Evolutionary conservation across 2,329 filamentous ascomycete genomes (phyloP).

Genomic region (Neofusicoccum sp.): DNA sequence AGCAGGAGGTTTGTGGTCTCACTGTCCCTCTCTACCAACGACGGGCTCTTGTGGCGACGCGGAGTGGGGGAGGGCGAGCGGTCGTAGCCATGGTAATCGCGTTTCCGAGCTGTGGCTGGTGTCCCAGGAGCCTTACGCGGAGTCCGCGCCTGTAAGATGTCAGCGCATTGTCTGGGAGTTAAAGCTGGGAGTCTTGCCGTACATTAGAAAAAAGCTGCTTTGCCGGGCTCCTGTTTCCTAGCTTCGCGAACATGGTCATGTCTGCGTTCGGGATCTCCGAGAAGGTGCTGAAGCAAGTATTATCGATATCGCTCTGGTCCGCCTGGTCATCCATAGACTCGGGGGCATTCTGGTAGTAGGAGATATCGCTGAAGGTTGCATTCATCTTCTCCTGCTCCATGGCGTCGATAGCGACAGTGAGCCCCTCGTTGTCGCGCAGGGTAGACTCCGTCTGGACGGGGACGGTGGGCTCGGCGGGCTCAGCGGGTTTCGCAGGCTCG

Average conservation of each 20-base stretch:
- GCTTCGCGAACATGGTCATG: constrained; percentile 76
- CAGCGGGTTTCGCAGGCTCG: constrained; percentile 21
- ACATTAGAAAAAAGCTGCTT: constrained; percentile 31
- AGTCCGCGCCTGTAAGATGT: constrained; percentile 19
- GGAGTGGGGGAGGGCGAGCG: constrained; percentile 54
- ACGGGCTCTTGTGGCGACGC: constrained; percentile 46
- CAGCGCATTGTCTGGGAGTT: neutral
- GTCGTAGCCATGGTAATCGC: constrained; percentile 35
- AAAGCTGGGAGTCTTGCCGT: neutral
- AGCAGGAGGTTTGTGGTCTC: constrained; percentile 76
- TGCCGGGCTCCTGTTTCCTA: constrained; percentile 56
- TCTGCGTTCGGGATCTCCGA: constrained; percentile 76
- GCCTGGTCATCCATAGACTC: constrained; percentile 25
- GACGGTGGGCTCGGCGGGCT: constrained; percentile 18
- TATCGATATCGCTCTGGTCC: constrained; percentile 49
- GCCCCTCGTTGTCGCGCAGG: constrained; percentile 39
- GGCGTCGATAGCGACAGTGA: constrained; percentile 36
- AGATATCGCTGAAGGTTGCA: constrained; percentile 25
- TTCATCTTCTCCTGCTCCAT: constrained; percentile 29
- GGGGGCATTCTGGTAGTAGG: constrained; percentile 22
- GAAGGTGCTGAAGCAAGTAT: constrained; percentile 80
- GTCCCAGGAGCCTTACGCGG: constrained; percentile 32
- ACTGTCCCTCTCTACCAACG: constrained; percentile 35
- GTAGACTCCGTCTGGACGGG: constrained; percentile 18
- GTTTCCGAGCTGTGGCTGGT: constrained; percentile 50